phyloP scores from a whole-genome alignment of 73 alveolate species.

The Paramecium bursaria region DNA sequence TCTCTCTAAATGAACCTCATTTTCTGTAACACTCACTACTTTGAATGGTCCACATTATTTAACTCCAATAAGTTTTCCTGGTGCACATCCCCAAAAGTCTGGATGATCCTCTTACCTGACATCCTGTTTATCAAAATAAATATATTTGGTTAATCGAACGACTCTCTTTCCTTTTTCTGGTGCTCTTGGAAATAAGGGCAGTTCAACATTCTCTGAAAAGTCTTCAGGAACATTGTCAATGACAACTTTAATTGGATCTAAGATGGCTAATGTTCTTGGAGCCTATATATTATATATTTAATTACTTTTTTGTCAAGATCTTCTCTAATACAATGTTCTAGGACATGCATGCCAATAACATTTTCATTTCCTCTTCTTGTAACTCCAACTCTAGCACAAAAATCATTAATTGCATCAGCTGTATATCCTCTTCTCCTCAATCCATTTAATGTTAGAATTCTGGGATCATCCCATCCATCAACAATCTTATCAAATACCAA shows the following conservation, averaged over 20 bases:
- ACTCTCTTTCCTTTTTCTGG: constrained; percentile 82
- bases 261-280: constrained; percentile 95
- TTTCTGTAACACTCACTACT: constrained; percentile 81
- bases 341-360: constrained; percentile 86
- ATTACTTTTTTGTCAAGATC: no score
- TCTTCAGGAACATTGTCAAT: constrained; percentile 83
- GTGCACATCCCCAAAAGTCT: constrained; percentile 95
- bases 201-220: constrained; percentile 76
- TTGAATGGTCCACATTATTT: constrained; percentile 90
- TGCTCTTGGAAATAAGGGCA: constrained; percentile 92
- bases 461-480: constrained; percentile 99
- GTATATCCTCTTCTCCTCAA: constrained; percentile 98
- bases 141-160: constrained; percentile 66
- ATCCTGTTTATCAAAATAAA: constrained; percentile 92
- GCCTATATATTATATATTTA: no score
- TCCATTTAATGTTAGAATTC: constrained; percentile 96
- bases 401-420: constrained; percentile 94
- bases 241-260: constrained; percentile 91
- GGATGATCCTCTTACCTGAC: constrained; percentile 87
- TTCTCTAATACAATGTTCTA: constrained; percentile 94
- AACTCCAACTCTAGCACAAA: constrained; percentile 95
- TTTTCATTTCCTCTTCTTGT: constrained; percentile 97
- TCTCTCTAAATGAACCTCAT: constrained; percentile 80
- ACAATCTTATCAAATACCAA: constrained; percentile 86
- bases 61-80: constrained; percentile 93